Evolutionary conservation across 768 basidiomycete species (phyloP), one percentile per base, ranked within the genome.

Genomic region (Botryobasidium botryosum): DNA sequence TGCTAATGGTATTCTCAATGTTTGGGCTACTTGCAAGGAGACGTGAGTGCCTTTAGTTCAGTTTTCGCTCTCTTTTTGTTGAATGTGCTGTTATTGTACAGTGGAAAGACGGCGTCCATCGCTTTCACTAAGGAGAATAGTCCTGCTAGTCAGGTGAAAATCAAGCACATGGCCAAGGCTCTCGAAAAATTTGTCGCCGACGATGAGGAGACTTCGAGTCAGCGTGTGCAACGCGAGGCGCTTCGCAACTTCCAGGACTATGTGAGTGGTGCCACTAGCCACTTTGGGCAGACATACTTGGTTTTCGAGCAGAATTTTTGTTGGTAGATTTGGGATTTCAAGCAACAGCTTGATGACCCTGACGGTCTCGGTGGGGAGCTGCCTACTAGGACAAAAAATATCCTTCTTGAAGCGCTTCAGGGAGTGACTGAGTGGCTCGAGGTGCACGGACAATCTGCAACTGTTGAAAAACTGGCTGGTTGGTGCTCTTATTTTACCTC

Each of bases 101-200:
- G 77, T 61, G 82, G 82, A 55, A 90, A 90, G 63, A 77, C 79
- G 0, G 77, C 82, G 61, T 79, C 76, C 35, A 86, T 92, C 62
- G 88, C 85, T 31, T 94, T 94, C 65, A 90, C 77, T 54, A 94
- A 94, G 64, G 87, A 92, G 62, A 91, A 90, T 68, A 88, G 86
- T 36, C 84, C 91, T 65, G 75, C 88, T 20, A 72, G 68, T 37
- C 77, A 80, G 53, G 85, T 86, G 50, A 83, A 94, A 50, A 92
- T 94, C 50, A 88, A 94, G 57, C 83, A 87, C 49, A 94, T 92
- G 90, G 83, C 92, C 45, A 74, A 68, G 25, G 90, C 92, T 55
- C 88, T 86, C 3, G 88, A 96, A 70, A 78, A 88, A 56, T 91
- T 84, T 53, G 80, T 81, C 1, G n/a, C n/a, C n/a, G 62, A 71